Percentiles rank a stretch among this genome's conserved stretches.
Evolutionary conservation across 805 yeast species (phyloP).

Genomic region (Huiozyma sinensis): DNA sequence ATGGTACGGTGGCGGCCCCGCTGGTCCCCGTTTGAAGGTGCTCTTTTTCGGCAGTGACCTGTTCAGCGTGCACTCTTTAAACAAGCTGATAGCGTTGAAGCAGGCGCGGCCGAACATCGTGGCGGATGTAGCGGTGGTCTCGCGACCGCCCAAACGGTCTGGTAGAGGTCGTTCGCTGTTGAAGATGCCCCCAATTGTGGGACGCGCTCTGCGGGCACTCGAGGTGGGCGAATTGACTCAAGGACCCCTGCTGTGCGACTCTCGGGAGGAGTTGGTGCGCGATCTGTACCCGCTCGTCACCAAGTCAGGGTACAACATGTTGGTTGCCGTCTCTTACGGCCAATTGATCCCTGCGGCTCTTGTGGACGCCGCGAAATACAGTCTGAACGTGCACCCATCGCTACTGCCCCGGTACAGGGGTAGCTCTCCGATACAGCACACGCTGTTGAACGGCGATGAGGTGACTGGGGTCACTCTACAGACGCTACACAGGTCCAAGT

Average conservation of each 20-base stretch:
- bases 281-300: constrained; percentile 3
- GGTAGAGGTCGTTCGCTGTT: constrained; percentile 39
- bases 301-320: constrained; percentile 34
- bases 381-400: constrained; percentile 90
- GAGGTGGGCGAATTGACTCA: neutral
- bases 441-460: constrained; percentile 52
- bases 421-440: constrained; percentile 79
- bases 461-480: constrained; percentile 82
- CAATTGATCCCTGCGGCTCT: constrained; percentile 59
- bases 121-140: constrained; percentile 43
- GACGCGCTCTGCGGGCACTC: neutral
- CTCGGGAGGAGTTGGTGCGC: constrained; percentile 9
- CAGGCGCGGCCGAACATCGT: constrained; percentile 2
- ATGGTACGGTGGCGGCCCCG: too few relatives aligned
- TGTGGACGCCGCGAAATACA: constrained; percentile 38
- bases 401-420: constrained; percentile 75
- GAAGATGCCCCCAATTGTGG: constrained; percentile 41
- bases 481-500: constrained; percentile 76
- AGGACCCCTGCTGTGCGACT: constrained; percentile 13
- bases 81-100: constrained; percentile 12
- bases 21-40: constrained; percentile 23
- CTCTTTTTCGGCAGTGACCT: constrained; percentile 73
- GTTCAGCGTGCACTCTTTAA: constrained; percentile 1
- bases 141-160: constrained; percentile 50
- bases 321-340: constrained; percentile 91